phyloP scores from a whole-genome alignment of 2,329 filamentous ascomycete genomes.

The Talaromyces amestolkiae region DNA sequence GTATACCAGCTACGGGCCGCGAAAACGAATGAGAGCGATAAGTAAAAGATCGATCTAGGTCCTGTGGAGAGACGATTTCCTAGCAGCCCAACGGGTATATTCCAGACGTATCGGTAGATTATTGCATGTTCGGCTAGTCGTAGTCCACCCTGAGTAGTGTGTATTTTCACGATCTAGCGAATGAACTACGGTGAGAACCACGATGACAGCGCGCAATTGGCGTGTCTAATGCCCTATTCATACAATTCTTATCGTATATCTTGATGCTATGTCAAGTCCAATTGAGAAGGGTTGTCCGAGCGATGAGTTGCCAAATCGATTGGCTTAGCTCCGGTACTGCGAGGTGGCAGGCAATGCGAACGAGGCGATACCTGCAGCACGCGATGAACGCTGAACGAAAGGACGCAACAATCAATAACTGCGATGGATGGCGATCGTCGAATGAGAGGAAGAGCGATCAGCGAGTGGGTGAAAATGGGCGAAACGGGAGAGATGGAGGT shows the following conservation, averaged over 20 bases:
- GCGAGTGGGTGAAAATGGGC: background rate
- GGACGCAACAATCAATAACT: background rate
- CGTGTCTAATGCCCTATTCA: background rate
- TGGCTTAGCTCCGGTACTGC: background rate
- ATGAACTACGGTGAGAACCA: background rate
- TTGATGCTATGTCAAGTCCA: background rate
- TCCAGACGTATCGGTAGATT: background rate
- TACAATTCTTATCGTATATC: background rate
- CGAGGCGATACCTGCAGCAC: conserved; percentile 2
- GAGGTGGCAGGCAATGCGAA: background rate
- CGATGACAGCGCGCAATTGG: background rate
- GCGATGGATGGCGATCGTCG: background rate
- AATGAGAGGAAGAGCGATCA: background rate
- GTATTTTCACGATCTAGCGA: background rate
- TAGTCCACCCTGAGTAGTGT: background rate
- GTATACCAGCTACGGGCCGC: conserved; percentile 30
- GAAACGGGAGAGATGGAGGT: background rate
- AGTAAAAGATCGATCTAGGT: conserved; percentile 15
- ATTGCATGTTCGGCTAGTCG: conserved; percentile 16
- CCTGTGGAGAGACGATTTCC: conserved; percentile 17
- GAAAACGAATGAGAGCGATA: conserved; percentile 4
- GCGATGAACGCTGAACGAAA: background rate
- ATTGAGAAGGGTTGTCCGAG: background rate
- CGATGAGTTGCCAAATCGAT: conserved; percentile 6
- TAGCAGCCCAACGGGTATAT: conserved; percentile 7